These are phyloP conservation scores for Aspergillus ustus DNA, from an alignment of 2,329 filamentous ascomycete genomes.

Conservation along the genomic window DNA sequence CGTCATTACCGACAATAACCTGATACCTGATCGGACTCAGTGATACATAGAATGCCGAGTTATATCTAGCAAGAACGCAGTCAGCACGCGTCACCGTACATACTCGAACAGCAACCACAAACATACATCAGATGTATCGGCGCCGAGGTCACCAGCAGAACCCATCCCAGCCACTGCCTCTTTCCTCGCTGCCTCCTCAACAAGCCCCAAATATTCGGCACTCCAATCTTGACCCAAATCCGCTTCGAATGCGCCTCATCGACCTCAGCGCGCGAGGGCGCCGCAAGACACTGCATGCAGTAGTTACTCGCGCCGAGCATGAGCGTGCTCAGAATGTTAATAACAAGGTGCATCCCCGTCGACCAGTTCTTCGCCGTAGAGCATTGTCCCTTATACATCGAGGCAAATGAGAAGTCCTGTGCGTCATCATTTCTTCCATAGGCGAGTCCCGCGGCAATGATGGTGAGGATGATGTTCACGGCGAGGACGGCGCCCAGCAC, in stretches of 20 bases:
- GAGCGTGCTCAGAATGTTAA: constrained; percentile 54
- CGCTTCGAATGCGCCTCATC: constrained; percentile 51
- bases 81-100: not conserved
- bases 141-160: constrained; percentile 6
- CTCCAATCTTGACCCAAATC: constrained; percentile 52
- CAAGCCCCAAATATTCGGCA: constrained; percentile 8
- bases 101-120: not conserved
- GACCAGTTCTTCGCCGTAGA: constrained; percentile 15
- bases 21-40: constrained; percentile 5
- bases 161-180: not conserved
- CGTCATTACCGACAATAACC: not conserved
- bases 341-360: constrained; percentile 47
- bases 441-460: constrained; percentile 16
- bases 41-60: constrained; percentile 2
- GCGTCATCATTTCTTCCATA: not conserved
- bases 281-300: constrained; percentile 57
- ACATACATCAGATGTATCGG: constrained; percentile 16
- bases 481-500: constrained; percentile 1
- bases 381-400: constrained; percentile 21
- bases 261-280: constrained; percentile 56
- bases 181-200: not conserved
- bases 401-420: not conserved
- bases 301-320: constrained; percentile 56
- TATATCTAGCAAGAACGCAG: constrained; percentile 4
- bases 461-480: constrained; percentile 17